phyloP scores from a whole-genome alignment of 768 basidiomycete species.

The Leccinum ochraceum region DNA sequence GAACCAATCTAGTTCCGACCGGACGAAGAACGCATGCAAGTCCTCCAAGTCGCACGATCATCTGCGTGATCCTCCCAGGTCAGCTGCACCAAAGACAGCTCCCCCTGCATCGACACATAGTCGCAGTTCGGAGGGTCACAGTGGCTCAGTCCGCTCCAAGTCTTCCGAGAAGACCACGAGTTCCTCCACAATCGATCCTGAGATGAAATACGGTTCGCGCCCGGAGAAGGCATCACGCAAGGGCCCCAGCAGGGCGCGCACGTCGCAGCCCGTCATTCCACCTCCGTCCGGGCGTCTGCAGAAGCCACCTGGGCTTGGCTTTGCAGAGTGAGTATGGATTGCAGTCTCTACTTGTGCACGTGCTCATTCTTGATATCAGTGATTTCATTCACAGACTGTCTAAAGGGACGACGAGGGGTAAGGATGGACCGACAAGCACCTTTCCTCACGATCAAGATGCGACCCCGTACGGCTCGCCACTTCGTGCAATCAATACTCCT shows the following conservation, averaged over 20 bases:
- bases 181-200: conserved; percentile 2
- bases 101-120: conserved; percentile 12
- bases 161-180: conserved; percentile 15
- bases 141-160: conserved; percentile 13
- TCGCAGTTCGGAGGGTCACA: conserved; percentile 13
- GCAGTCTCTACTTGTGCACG: neutral
- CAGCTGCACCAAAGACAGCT: conserved; percentile 33
- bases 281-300: conserved; percentile 25
- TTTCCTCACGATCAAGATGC: conserved; percentile 17
- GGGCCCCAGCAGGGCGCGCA: conserved; percentile 15
- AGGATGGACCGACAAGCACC: conserved; percentile 6
- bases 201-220: conserved; percentile 9
- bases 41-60: conserved; percentile 26
- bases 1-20: conserved; percentile 20
- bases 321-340: conserved; percentile 29
- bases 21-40: conserved; percentile 19
- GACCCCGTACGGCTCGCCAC: conserved; percentile 37
- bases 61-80: conserved; percentile 18
- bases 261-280: conserved; percentile 32
- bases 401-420: conserved; percentile 13
- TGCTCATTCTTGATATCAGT: conserved; percentile 19
- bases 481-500: conserved; percentile 41
- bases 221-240: conserved; percentile 14
- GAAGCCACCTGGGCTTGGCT: conserved; percentile 24
- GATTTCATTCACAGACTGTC: conserved; percentile 32